These are phyloP conservation scores for Balakata baccata DNA, from an alignment of 345 rosid species.

Conservation along the genomic window DNA sequence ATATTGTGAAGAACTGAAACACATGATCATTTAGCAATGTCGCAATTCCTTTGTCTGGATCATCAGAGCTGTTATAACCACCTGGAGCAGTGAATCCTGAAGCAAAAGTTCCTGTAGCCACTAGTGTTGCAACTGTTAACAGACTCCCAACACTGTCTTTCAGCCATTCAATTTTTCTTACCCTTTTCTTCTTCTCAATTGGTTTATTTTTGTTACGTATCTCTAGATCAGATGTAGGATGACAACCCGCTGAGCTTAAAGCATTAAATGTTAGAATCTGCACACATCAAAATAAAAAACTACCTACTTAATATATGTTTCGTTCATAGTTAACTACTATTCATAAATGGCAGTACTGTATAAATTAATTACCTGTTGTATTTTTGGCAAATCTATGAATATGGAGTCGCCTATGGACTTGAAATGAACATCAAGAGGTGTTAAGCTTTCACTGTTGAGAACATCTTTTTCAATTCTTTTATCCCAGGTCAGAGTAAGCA, in stretches of 20 bases:
- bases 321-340: no score
- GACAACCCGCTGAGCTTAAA: neutral
- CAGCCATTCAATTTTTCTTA: neutral
- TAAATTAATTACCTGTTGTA: neutral
- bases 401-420: neutral
- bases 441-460: constrained; percentile 18
- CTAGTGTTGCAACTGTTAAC: neutral
- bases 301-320: no score
- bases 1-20: neutral
- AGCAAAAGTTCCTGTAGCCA: neutral
- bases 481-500: constrained; percentile 8
- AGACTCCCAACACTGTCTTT: neutral
- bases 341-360: neutral
- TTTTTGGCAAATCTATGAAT: neutral
- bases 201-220: no score
- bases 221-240: neutral
- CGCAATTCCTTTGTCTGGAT: neutral
- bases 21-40: neutral
- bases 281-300: neutral
- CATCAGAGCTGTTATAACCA: neutral
- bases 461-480: constrained; percentile 1
- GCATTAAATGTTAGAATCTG: neutral
- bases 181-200: neutral
- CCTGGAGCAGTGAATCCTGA: neutral
- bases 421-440: constrained; percentile 19